These are phyloP conservation scores for Aureobasidium namibiae DNA, from an alignment of 2,329 filamentous ascomycete genomes.

Conservation along the genomic window DNA sequence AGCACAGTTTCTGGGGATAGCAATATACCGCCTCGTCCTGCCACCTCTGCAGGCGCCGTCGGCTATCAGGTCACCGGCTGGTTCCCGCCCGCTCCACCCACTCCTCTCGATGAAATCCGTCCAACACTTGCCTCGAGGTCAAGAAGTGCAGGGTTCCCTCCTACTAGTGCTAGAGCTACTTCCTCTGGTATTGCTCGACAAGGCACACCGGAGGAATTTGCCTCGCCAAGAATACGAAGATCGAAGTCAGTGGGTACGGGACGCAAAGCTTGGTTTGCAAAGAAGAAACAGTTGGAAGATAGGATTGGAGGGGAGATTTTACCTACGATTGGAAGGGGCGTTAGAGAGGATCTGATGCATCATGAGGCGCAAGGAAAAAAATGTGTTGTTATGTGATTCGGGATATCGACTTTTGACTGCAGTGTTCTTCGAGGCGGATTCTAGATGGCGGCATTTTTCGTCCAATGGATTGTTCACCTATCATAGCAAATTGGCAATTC, in stretches of 20 bases:
- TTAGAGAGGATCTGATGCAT: slow-evolving; percentile 13
- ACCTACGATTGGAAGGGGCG: not conserved
- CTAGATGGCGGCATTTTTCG: no score
- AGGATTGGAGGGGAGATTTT: not conserved
- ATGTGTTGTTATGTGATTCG: slow-evolving; percentile 16
- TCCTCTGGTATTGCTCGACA: not conserved
- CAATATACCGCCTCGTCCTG: not conserved
- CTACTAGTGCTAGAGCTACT: not conserved
- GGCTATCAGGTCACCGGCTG: slow-evolving; percentile 5
- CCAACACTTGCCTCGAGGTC: slow-evolving; percentile 23
- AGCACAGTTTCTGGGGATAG: not conserved
- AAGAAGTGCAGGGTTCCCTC: not conserved
- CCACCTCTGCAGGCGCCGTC: slow-evolving; percentile 17
- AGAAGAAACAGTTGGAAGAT: slow-evolving; percentile 7
- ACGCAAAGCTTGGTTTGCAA: slow-evolving; percentile 7
- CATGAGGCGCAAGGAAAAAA: slow-evolving; percentile 13
- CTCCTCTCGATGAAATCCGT: not conserved
- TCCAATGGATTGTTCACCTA: no score
- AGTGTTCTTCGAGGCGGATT: no score
- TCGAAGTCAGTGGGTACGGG: not conserved
- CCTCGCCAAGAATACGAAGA: not conserved
- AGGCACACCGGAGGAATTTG: not conserved
- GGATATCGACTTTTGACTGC: no score
- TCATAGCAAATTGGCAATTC: no score
- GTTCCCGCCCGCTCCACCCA: not conserved